Evolutionary conservation across 352 stramenopile species (phyloP).

Genomic region (Pythium guiyangense): DNA sequence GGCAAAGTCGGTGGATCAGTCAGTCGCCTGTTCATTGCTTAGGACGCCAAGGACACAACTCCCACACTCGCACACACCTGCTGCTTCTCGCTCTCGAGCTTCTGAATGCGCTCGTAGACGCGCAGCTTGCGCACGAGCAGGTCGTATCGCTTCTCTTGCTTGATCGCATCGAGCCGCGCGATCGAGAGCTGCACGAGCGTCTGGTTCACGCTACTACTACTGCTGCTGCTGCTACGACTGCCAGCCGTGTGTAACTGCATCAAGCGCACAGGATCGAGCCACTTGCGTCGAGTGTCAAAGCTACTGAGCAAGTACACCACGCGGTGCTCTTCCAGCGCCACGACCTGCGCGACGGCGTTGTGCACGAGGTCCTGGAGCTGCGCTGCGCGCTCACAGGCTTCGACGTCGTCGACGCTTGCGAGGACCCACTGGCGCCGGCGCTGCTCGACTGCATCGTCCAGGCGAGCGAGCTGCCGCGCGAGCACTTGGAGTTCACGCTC

Average conservation of each 20-base stretch:
- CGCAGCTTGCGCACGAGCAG: slow-evolving; percentile 16
- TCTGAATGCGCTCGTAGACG: slow-evolving; percentile 22
- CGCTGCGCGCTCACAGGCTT: slow-evolving; percentile 17
- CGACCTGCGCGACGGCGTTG: slow-evolving; percentile 15
- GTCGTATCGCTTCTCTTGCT: slow-evolving; percentile 27
- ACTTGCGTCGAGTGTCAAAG: slow-evolving; percentile 21
- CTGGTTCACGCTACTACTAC: slow-evolving; percentile 17
- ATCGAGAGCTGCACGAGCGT: slow-evolving; percentile 31
- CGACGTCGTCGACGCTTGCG: slow-evolving; percentile 21
- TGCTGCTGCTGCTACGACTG: neutral
- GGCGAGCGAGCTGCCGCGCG: slow-evolving; percentile 5
- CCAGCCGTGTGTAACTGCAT: neutral
- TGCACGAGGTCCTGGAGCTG: slow-evolving; percentile 24
- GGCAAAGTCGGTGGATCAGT: neutral
- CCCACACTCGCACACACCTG: slow-evolving; percentile 12
- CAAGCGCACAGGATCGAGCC: slow-evolving; percentile 17
- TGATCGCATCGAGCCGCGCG: slow-evolving; percentile 33
- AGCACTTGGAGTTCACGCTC: slow-evolving; percentile 18
- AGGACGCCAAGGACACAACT: neutral
- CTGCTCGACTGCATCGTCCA: slow-evolving; percentile 9
- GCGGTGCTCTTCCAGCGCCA: slow-evolving; percentile 17
- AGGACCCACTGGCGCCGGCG: slow-evolving; percentile 21
- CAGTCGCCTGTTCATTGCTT: neutral
- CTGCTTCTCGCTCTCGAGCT: slow-evolving; percentile 25
- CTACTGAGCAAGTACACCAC: slow-evolving; percentile 20